Conservation (phyloP, 345 rosid genomes). For the Gossypium anomalum region DNA sequence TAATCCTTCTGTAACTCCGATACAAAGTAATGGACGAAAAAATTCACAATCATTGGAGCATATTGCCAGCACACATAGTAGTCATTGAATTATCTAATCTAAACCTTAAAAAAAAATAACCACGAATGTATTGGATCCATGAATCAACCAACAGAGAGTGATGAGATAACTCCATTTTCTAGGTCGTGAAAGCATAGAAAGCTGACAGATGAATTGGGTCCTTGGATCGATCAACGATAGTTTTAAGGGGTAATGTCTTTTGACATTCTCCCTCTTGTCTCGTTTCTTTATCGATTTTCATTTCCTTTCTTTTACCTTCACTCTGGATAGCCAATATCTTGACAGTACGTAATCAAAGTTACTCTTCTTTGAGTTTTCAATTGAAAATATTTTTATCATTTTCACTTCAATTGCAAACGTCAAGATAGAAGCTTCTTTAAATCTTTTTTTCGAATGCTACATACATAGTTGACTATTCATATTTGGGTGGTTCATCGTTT, state of each 20-base stretch:
- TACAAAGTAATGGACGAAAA: constrained; percentile 20
- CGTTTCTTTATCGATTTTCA: background rate
- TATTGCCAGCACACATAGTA: constrained; percentile 29
- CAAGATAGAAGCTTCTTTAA: background rate
- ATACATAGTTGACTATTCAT: too few relatives aligned
- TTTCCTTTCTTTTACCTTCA: background rate
- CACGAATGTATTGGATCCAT: constrained; percentile 16
- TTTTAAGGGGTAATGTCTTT: background rate
- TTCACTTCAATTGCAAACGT: too few relatives aligned
- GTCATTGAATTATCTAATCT: constrained; percentile 30
- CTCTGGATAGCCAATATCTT: background rate
- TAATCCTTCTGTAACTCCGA: constrained; percentile 19
- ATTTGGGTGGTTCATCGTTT: too few relatives aligned
- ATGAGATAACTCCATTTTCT: constrained; percentile 15
- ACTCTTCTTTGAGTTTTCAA: background rate
- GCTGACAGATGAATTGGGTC: background rate
- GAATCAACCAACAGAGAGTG: constrained; percentile 22
- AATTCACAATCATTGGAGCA: constrained; percentile 18
- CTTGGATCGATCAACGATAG: background rate
- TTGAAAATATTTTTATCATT: background rate
- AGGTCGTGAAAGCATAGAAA: constrained; percentile 19
- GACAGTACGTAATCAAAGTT: background rate
- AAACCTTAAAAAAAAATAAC: constrained; percentile 14
- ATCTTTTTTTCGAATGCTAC: too few relatives aligned
- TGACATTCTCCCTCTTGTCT: background rate